A percentile compares a stretch with the other conserved stretches of the same genome.
Evolutionary conservation across 768 basidiomycete genomes (phyloP).

Genomic region (Pulveroboletus sp.): DNA sequence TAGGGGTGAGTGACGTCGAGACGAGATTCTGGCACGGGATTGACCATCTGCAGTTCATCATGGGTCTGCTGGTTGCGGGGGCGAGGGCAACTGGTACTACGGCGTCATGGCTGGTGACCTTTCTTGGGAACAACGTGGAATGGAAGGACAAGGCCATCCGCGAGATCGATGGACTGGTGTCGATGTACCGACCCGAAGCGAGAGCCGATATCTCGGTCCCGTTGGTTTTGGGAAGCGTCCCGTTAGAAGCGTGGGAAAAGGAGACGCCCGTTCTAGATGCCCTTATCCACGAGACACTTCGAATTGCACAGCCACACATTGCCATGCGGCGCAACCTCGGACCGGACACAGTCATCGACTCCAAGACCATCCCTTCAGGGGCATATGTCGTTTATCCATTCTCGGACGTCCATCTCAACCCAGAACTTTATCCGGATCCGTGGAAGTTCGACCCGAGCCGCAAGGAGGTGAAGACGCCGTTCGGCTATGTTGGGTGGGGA

Average conservation of each 20-base stretch:
- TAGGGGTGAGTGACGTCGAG: conserved; percentile 51
- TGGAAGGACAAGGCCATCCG: conserved; percentile 58
- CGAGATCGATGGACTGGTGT: conserved; percentile 57
- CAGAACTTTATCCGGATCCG: conserved; percentile 67
- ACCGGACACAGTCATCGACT: conserved; percentile 63
- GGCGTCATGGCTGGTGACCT: conserved; percentile 75
- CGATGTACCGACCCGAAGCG: conserved; percentile 33
- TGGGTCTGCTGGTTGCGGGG: conserved; percentile 78
- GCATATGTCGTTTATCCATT: conserved; percentile 77
- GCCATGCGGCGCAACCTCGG: conserved; percentile 80
- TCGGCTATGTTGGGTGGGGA: conserved; percentile 73
- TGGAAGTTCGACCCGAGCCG: conserved; percentile 69
- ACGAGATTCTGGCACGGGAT: conserved; percentile 14
- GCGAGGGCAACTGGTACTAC: conserved; percentile 76
- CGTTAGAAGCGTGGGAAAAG: conserved; percentile 66
- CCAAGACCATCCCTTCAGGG: conserved; percentile 65
- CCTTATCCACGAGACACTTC: conserved; percentile 71
- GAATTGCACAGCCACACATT: conserved; percentile 73
- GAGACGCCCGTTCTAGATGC: conserved; percentile 67
- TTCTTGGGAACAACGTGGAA: conserved; percentile 60
- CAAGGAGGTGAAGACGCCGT: conserved; percentile 46
- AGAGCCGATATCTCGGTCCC: conserved; percentile 31
- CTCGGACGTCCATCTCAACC: conserved; percentile 72
- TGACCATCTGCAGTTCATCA: conserved; percentile 57
- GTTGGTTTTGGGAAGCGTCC: conserved; percentile 50